Conservation (phyloP, 768 basidiomycete species). For the Nidularia pulvinata region DNA sequence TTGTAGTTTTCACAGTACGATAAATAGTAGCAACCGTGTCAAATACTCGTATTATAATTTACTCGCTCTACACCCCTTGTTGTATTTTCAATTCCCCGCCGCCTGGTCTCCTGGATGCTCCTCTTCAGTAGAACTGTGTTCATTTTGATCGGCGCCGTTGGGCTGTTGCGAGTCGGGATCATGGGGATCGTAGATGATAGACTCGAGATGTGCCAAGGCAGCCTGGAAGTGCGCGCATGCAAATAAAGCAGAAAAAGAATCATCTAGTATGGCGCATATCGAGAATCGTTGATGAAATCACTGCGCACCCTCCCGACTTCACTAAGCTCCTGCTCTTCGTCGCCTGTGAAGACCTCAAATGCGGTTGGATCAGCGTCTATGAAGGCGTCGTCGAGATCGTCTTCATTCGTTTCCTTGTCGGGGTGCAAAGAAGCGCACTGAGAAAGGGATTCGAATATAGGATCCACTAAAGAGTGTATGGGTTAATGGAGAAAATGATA, state of each 20-base stretch:
- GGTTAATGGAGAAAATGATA: not conserved
- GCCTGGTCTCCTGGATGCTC: slow-evolving; percentile 4
- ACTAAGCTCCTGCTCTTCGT: slow-evolving; percentile 72
- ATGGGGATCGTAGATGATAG: slow-evolving; percentile 67
- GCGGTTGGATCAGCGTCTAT: slow-evolving; percentile 42
- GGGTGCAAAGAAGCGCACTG: slow-evolving; percentile 86
- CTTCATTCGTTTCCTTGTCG: slow-evolving; percentile 50
- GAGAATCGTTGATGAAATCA: slow-evolving; percentile 75
- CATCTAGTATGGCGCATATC: slow-evolving; percentile 87
- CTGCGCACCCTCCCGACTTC: slow-evolving; percentile 95
- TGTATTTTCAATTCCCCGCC: not conserved
- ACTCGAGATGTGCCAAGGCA: slow-evolving; percentile 80
- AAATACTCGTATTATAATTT: too few species aligned
- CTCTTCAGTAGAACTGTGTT: slow-evolving; percentile 9
- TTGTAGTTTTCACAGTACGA: too few species aligned
- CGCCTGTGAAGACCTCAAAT: slow-evolving; percentile 57
- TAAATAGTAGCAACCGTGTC: too few species aligned
- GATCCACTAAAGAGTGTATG: slow-evolving; percentile 54
- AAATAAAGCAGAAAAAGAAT: slow-evolving; percentile 17
- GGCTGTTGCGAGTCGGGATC: slow-evolving; percentile 8
- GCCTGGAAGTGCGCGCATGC: slow-evolving; percentile 44
- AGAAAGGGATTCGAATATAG: slow-evolving; percentile 87
- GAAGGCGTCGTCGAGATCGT: slow-evolving; percentile 57
- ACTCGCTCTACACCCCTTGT: too few species aligned
- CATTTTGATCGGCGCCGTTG: slow-evolving; percentile 1